A percentile compares a stretch with the other conserved stretches of the same genome.
phyloP scores from a whole-genome alignment of 1,284 basidiomycete species.

The Vanrija sp. region DNA sequence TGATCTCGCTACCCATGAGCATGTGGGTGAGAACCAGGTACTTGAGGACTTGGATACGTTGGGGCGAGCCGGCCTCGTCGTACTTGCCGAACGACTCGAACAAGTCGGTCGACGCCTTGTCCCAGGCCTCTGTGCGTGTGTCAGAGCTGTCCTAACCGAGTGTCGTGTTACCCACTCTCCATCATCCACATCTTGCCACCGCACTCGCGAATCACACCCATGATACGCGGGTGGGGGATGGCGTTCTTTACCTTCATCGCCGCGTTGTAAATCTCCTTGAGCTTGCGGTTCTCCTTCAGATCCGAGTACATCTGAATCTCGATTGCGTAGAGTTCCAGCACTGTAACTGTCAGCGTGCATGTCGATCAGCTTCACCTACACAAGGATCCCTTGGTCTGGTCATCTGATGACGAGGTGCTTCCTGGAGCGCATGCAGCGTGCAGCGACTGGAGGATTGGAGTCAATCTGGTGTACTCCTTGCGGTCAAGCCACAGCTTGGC shows the following conservation, averaged over 20 bases:
- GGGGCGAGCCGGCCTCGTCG: conserved; percentile 94
- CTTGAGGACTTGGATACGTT: conserved; percentile 96
- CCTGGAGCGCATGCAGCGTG: conserved; percentile 50
- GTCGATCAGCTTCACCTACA: conserved; percentile 31
- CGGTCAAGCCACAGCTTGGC: conserved; percentile 96
- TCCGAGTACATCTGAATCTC: conserved; percentile 99
- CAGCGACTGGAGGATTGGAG: conserved; percentile 56
- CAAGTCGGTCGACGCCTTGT: conserved; percentile 92
- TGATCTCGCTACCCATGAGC: conserved; percentile 96
- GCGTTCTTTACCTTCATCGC: conserved; percentile 89
- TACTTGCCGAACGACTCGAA: conserved; percentile 99
- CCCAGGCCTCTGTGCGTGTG: conserved; percentile 73
- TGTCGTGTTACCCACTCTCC: conserved; percentile 63
- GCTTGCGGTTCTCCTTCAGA: conserved; percentile 87
- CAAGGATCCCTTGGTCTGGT: conserved; percentile 48
- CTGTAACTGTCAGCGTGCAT: conserved; percentile 21
- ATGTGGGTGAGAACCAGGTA: conserved; percentile 98
- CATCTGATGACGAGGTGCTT: conserved; percentile 44
- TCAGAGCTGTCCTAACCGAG: neutral
- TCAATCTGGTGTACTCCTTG: conserved; percentile 80
- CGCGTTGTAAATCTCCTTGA: conserved; percentile 97
- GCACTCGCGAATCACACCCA: conserved; percentile 98
- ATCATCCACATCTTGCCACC: conserved; percentile 99
- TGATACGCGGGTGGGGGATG: conserved; percentile 96
- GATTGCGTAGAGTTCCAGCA: conserved; percentile 96